Conservation (phyloP, 192 early-diverging fungal genomes). For the Umbelopsis vinacea region DNA sequence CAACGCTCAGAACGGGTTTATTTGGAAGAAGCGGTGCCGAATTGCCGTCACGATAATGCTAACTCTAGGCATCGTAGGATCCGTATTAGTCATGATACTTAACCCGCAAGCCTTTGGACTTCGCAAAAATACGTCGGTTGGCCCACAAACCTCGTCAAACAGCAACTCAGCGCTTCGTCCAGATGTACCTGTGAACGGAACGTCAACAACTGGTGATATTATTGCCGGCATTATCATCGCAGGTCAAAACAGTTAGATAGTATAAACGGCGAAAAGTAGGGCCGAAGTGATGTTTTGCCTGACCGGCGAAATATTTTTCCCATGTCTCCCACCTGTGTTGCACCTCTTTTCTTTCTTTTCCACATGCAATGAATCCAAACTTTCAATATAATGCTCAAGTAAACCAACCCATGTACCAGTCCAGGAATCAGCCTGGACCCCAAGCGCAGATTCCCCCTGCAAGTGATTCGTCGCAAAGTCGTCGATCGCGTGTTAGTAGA, state of each 20-base stretch:
- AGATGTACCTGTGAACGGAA: conserved; percentile 37
- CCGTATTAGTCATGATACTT: conserved; percentile 32
- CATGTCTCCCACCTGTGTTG: not conserved
- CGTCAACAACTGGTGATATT: conserved; percentile 29
- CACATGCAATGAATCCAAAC: conserved; percentile 12
- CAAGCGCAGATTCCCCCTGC: not conserved
- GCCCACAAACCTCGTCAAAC: conserved; percentile 31
- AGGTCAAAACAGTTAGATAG: not conserved
- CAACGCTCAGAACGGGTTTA: not conserved
- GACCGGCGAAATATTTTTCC: conserved; percentile 5
- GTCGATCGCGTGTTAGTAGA: conserved; percentile 20
- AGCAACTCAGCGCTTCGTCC: conserved; percentile 31
- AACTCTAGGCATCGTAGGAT: conserved; percentile 26
- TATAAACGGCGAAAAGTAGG: not conserved
- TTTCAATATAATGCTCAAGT: conserved; percentile 1
- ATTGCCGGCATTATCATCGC: conserved; percentile 28
- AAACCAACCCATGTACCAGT: not conserved
- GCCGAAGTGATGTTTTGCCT: not conserved
- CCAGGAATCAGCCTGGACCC: not conserved
- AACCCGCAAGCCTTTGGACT: conserved; percentile 36
- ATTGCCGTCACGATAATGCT: conserved; percentile 35
- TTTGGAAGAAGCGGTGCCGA: conserved; percentile 37
- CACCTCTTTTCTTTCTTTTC: not conserved
- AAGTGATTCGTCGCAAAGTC: not conserved
- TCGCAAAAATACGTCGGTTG: conserved; percentile 15